Conservation (phyloP, 331 rosid species). For the Saraca asoca region DNA sequence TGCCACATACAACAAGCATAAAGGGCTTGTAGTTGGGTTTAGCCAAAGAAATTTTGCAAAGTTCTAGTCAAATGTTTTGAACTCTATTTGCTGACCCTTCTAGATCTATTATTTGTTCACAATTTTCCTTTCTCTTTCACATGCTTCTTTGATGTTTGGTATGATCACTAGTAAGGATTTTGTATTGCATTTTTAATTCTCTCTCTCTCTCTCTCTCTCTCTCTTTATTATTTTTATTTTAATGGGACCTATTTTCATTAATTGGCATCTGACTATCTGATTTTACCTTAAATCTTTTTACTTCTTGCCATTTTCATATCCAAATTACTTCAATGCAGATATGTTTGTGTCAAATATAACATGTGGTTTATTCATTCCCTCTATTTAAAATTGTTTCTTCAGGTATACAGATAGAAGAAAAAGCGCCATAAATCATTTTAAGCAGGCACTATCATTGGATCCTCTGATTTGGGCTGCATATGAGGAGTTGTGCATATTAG, state of each 20-base stretch:
- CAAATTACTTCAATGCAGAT: not conserved
- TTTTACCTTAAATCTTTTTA: constrained; percentile 7
- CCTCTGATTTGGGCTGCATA: constrained; percentile 95
- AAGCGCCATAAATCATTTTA: constrained; percentile 85
- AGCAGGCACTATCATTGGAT: constrained; percentile 79
- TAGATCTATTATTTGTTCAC: not conserved
- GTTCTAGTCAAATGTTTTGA: constrained; percentile 9
- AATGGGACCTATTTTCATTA: not conserved
- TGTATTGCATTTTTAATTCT: too few relatives aligned
- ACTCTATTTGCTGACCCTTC: not conserved
- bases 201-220: too few relatives aligned
- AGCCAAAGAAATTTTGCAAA: constrained; percentile 1
- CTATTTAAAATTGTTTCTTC: constrained; percentile 35
- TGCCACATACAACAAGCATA: not conserved
- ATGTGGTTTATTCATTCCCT: constrained; percentile 23
- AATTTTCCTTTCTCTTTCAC: constrained; percentile 4
- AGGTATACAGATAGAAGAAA: constrained; percentile 94
- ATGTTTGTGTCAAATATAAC: not conserved
- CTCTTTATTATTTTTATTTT: not conserved
- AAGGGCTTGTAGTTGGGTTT: not conserved
- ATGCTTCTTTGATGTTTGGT: constrained; percentile 28
- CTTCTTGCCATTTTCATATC: constrained; percentile 5
- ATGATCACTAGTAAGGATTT: not conserved
- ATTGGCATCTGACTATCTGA: constrained; percentile 2
- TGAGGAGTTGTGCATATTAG: constrained; percentile 90